These are phyloP conservation scores for Metschnikowia amazonensis DNA, from an alignment of 805 yeast species.

Conservation along the genomic window DNA sequence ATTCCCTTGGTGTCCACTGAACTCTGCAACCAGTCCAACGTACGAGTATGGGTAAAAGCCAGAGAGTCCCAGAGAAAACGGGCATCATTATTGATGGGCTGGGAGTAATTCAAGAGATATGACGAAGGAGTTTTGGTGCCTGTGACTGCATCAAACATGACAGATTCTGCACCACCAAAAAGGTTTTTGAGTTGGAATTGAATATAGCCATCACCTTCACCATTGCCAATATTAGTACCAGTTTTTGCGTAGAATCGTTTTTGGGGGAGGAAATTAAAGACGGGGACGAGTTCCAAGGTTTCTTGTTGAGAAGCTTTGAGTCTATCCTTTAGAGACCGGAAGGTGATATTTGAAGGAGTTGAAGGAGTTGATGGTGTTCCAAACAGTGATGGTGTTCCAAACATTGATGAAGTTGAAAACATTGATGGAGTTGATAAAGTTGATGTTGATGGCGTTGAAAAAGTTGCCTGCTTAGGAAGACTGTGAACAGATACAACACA, in stretches of 20 bases:
- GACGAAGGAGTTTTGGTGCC: slow-evolving; percentile 50
- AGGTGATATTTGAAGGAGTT: no score
- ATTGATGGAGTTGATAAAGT: no score
- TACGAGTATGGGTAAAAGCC: slow-evolving; percentile 41
- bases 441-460: no score
- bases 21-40: slow-evolving; percentile 47
- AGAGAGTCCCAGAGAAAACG: slow-evolving; percentile 38
- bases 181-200: slow-evolving; percentile 59
- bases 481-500: slow-evolving; percentile 32
- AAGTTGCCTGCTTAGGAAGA: no score
- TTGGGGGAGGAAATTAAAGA: slow-evolving; percentile 46
- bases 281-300: slow-evolving; percentile 30
- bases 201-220: slow-evolving; percentile 93
- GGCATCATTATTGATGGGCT: slow-evolving; percentile 44
- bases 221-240: slow-evolving; percentile 94
- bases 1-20: slow-evolving; percentile 44
- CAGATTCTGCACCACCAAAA: slow-evolving; percentile 55
- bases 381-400: no score
- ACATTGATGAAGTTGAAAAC: no score
- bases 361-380: no score
- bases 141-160: slow-evolving; percentile 48
- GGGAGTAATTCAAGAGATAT: slow-evolving; percentile 45
- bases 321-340: slow-evolving; percentile 1
- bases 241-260: slow-evolving; percentile 79
- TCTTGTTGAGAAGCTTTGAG: neutral